Percentiles rank a stretch among this genome's conserved stretches.
Conservation (phyloP, 2,329 filamentous ascomycete genomes). For the Talaromyces sp. region DNA sequence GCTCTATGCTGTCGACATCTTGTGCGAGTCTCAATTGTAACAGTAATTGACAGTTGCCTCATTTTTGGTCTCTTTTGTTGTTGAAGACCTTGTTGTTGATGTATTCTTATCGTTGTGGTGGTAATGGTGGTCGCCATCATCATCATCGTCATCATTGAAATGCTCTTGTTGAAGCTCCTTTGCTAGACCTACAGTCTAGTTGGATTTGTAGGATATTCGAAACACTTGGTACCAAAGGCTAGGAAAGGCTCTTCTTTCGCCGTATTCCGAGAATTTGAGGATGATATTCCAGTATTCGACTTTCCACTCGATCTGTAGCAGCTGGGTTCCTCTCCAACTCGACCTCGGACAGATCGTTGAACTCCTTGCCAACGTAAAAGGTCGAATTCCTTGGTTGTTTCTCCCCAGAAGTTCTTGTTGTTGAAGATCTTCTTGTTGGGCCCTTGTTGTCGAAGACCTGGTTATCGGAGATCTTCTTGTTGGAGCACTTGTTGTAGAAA, state of each 20-base stretch:
- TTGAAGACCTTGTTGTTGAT: background rate
- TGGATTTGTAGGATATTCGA: no score
- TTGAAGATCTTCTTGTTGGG: no score
- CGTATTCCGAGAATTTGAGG: conserved; percentile 73
- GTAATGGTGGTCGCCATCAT: no score
- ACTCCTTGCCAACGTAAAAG: conserved; percentile 42
- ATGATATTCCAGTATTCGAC: conserved; percentile 76
- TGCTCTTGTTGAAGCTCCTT: conserved; percentile 20
- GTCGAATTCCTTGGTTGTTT: no score
- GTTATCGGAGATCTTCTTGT: no score
- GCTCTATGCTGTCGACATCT: background rate
- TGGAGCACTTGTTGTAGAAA: no score
- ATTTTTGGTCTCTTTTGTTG: background rate
- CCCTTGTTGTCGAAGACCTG: no score
- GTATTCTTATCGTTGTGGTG: background rate
- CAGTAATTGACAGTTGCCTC: background rate
- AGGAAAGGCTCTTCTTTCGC: no score
- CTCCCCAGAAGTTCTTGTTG: no score
- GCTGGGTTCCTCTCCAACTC: conserved; percentile 73
- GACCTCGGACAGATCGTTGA: conserved; percentile 79
- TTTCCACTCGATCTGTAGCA: conserved; percentile 73
- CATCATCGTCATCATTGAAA: no score
- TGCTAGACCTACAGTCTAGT: no score
- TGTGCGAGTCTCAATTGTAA: background rate
- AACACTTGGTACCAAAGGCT: no score